These are phyloP conservation scores for Ascochyta rabiei DNA, from an alignment of 2,329 filamentous ascomycete species.

Conservation along the genomic window DNA sequence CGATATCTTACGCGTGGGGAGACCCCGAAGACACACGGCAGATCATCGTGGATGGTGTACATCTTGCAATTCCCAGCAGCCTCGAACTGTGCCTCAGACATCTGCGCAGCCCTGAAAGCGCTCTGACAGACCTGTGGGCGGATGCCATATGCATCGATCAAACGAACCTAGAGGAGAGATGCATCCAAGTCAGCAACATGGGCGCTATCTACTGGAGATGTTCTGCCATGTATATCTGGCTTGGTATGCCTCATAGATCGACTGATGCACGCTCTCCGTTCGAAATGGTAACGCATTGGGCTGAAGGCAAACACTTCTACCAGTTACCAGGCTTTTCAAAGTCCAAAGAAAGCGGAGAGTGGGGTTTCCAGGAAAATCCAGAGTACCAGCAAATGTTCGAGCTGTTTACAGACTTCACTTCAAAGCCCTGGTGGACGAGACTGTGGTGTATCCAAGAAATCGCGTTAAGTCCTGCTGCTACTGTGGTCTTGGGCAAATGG, in stretches of 20 bases:
- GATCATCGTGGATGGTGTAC: neutral
- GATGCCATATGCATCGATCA: conserved; percentile 23
- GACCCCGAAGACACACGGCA: neutral
- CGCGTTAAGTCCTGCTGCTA: neutral
- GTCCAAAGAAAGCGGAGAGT: neutral
- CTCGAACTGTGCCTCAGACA: neutral
- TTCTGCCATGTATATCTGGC: conserved; percentile 6
- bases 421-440: conserved; percentile 5
- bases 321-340: neutral
- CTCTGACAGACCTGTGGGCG: conserved; percentile 5
- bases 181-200: conserved; percentile 17
- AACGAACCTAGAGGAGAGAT: conserved; percentile 8
- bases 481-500: neutral
- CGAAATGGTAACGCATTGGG: neutral
- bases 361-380: neutral
- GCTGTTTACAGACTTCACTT: neutral
- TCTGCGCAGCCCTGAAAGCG: neutral
- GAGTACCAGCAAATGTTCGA: conserved; percentile 3
- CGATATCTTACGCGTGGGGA: conserved; percentile 9
- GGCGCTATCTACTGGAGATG: conserved; percentile 10
- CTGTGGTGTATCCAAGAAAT: conserved; percentile 5
- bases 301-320: conserved; percentile 1
- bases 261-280: neutral
- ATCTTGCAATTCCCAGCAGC: neutral
- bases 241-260: conserved; percentile 19